Percentiles rank a stretch among this genome's conserved stretches.
Conservation (phyloP, 495 filamentous ascomycete genomes). For the Aspergillus funiculosus region DNA sequence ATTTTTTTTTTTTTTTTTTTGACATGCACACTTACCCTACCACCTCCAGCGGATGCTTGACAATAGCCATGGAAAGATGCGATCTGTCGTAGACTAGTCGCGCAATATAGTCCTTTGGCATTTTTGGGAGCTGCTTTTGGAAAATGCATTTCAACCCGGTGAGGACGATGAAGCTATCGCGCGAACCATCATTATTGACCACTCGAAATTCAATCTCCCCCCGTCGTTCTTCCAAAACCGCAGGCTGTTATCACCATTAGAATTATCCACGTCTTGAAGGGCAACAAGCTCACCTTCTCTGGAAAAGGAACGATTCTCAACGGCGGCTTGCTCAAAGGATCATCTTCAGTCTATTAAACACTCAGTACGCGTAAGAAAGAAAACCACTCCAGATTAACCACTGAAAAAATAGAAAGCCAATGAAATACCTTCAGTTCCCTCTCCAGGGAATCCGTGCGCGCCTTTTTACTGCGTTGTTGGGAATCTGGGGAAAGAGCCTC, state of each 20-base stretch:
- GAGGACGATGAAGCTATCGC: slow-evolving; percentile 87
- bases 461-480: slow-evolving; percentile 51
- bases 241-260: slow-evolving; percentile 51
- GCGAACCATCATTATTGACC: slow-evolving; percentile 89
- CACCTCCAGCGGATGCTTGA: slow-evolving; percentile 92
- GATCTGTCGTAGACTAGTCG: slow-evolving; percentile 95
- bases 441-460: slow-evolving; percentile 53
- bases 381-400: neutral
- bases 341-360: slow-evolving; percentile 30
- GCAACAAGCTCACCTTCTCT: slow-evolving; percentile 58
- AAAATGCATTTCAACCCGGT: slow-evolving; percentile 97
- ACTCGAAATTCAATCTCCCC: slow-evolving; percentile 97
- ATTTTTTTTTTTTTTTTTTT: too few species aligned
- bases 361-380: neutral
- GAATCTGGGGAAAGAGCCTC: slow-evolving; percentile 56
- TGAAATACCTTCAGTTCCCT: slow-evolving; percentile 40
- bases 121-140: slow-evolving; percentile 96
- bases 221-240: slow-evolving; percentile 87
- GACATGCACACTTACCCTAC: slow-evolving; percentile 63
- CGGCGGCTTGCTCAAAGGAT: slow-evolving; percentile 30
- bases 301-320: slow-evolving; percentile 66
- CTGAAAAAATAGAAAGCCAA: neutral
- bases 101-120: slow-evolving; percentile 99
- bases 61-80: slow-evolving; percentile 92
- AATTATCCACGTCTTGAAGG: neutral